Conservation (phyloP, 208 protist species). For the Acanthamoeba culbertsoni region DNA sequence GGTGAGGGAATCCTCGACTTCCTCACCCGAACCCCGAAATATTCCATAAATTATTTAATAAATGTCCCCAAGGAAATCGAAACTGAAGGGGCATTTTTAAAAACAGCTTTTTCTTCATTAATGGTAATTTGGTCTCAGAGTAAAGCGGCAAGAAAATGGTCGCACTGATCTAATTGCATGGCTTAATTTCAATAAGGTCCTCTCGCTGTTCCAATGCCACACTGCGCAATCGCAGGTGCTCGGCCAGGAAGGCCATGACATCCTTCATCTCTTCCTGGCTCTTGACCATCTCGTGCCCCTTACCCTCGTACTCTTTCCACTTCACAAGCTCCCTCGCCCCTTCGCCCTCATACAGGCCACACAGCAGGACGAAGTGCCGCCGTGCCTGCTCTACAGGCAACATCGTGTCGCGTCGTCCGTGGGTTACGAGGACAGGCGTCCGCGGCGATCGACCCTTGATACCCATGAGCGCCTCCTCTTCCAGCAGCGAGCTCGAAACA, state of each 20-base stretch:
- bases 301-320: conserved; percentile 49
- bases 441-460: not conserved
- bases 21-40: too few species aligned
- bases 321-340: not conserved
- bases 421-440: not conserved
- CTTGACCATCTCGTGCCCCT: conserved; percentile 36
- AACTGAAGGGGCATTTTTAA: too few species aligned
- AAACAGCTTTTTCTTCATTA: too few species aligned
- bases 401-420: not conserved
- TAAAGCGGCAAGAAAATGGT: too few species aligned
- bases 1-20: too few species aligned
- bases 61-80: too few species aligned
- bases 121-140: too few species aligned
- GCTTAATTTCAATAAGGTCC: conserved; percentile 19
- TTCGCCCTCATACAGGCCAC: not conserved
- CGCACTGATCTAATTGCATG: too few species aligned
- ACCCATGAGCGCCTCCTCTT: not conserved
- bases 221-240: conserved; percentile 20
- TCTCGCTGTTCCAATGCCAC: conserved; percentile 10
- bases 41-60: too few species aligned
- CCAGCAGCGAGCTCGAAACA: conserved; percentile 7
- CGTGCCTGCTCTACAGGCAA: not conserved
- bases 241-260: conserved; percentile 34
- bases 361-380: not conserved
- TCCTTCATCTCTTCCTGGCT: conserved; percentile 25